Percentiles rank a stretch among this genome's conserved stretches.
Evolutionary conservation across 148 eudicot genomes (phyloP).

Genomic region (Camellia granthamiana): DNA sequence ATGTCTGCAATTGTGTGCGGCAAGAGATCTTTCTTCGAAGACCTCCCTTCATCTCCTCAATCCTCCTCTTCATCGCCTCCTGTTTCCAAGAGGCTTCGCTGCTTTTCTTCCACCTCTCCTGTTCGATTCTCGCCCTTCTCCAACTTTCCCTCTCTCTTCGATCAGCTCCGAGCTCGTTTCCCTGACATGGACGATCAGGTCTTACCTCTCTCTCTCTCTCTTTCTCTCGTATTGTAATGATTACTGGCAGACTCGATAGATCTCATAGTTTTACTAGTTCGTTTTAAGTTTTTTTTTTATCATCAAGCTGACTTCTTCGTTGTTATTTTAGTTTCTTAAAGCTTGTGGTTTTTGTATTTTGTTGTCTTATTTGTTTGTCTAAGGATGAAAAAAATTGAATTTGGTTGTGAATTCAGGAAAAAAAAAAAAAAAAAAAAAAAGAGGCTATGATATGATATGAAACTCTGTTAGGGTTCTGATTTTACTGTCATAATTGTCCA

Average conservation of each 20-base stretch:
- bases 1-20: slow-evolving; percentile 50
- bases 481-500: neutral
- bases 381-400: neutral
- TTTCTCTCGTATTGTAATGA: neutral
- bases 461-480: neutral
- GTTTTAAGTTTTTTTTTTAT: neutral
- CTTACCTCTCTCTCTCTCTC: neutral
- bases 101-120: slow-evolving; percentile 60
- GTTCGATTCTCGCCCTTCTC: slow-evolving; percentile 35
- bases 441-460: neutral
- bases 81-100: slow-evolving; percentile 52
- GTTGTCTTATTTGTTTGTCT: neutral
- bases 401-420: neutral
- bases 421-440: neutral
- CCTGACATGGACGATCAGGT: slow-evolving; percentile 47
- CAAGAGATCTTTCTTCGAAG: slow-evolving; percentile 75
- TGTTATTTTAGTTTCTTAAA: neutral
- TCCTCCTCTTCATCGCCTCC: slow-evolving; percentile 55
- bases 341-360: too few species aligned
- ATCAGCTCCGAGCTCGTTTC: slow-evolving; percentile 42
- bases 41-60: slow-evolving; percentile 33
- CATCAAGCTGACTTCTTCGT: neutral
- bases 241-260: neutral
- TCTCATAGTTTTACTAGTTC: neutral
- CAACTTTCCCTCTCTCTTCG: slow-evolving; percentile 24